Evolutionary conservation across 2,329 filamentous ascomycete species (phyloP), one percentile per base, ranked within the genome.

Genomic region (Scedosporium aurantiacum): DNA sequence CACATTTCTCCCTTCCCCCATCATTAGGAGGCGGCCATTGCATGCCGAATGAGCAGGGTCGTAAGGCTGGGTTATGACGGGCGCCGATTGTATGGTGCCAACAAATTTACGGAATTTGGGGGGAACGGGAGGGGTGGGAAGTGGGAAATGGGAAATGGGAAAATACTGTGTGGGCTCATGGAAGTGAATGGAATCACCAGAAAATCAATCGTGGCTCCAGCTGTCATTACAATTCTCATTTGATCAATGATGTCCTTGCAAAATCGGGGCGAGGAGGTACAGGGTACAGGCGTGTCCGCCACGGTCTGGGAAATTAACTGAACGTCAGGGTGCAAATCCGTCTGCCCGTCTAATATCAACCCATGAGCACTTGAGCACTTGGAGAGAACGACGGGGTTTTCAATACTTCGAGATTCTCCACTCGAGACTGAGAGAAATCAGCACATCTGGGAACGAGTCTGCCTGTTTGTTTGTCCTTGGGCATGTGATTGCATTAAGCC

Each of bases 141-240:
- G 27, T 23, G 23, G 50, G 50, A 54, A 54, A 54, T n/a, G n/a
- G n/a, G 12, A 23, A 54, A 54, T 23, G 23, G 50, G 50, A 54
- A 54, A 54, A 52, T 60, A 52, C 43, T 50, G 43, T 60, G 58
- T 60, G 43, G 58, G 58, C 21, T 60, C 58, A 60, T 60, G 58
- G 58, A 60, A 60, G 27, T 50, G 32, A 37, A 60, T 60, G 47
- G 58, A 60, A 60, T 37, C 58, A 52, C 43, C 27, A 18, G 50
- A n/a, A 18, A n/a, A 47, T 47, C 50, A 27, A 23, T 25, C 23
- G 5, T 23, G n/a, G 50, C 18, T 54, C 50, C 50, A 23, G 50
- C 18, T 27, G 6, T 25, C 23, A 23, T 14, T 54, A 7, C 50
- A 23, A 5, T 54, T 18, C 18, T 54, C 23, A 14, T 54, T 18